Base-by-base conservation (phyloP, 1,284 basidiomycete genomes). In the Tetrapyrgos nigripes region DNA sequence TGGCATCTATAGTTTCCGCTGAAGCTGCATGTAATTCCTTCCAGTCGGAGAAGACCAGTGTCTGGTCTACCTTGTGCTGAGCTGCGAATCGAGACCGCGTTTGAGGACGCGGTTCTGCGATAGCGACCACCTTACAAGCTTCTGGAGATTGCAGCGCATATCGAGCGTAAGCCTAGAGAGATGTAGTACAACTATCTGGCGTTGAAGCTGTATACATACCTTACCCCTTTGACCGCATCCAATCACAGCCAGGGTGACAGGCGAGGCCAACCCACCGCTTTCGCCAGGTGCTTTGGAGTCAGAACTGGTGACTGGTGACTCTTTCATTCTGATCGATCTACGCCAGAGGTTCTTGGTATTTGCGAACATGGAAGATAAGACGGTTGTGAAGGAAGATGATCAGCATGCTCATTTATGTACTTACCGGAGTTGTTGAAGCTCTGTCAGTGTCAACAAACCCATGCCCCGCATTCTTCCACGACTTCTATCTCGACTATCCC, bases 221-320 rank as follows among this genome's bases (percentile, higher is more conserved):
- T 81, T 81, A 58, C 93, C 93, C 58, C 93, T 86, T 71, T 92
- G 88, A 2, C 93, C 93, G 64, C 91, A 93, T 23, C 93, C 94
- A 46, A 94, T 75, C 58, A 87, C 70, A 19, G 78, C 84, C 48
- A 87, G 64, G 1, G 85, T 85, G 44, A 87, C 70, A 21, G 79
- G 75, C n/a, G n/a, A n/a, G n/a, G n/a, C n/a, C n/a, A n/a, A n/a
- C n/a, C n/a, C n/a, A n/a, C n/a, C n/a, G n/a, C n/a, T n/a, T 17
- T 73, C 56, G 4, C 62, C 26, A 69, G 62, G n/a, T 62, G 46
- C 59, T 62, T 47, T 57, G 59, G 59, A 56, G 50, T 50, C 60
- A 63, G 67, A 69, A 21, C 45, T 46, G 51, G 49, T 55, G 52
- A 53, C 51, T 31, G 56, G 51, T 9, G 63, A 48, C 40, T 67